These are phyloP conservation scores for Mucor ambiguus DNA, from an alignment of 371 early-diverging fungal species.

Conservation along the genomic window DNA sequence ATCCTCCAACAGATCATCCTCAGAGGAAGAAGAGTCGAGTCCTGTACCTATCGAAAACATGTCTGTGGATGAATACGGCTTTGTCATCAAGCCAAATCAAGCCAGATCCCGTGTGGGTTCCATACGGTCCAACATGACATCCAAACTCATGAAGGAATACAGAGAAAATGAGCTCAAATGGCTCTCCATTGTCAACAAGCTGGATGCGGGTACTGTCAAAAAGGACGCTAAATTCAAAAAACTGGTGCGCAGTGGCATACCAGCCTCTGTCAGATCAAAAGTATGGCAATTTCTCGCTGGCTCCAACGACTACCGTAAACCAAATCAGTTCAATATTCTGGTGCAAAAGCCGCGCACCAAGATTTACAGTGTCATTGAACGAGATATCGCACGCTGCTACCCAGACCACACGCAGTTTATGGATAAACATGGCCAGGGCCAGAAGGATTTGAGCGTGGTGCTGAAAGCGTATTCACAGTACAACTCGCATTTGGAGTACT, in stretches of 20 bases:
- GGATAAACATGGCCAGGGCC: constrained; percentile 71
- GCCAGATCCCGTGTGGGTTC: background rate
- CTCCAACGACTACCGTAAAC: constrained; percentile 46
- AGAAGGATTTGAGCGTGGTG: constrained; percentile 69
- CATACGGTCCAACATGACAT: constrained; percentile 26
- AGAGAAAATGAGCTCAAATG: constrained; percentile 58
- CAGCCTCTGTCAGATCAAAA: constrained; percentile 70
- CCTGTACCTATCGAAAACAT: background rate
- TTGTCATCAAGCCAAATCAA: constrained; percentile 39
- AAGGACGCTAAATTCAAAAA: constrained; percentile 63
- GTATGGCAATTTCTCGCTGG: constrained; percentile 77
- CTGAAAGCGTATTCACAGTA: constrained; percentile 90
- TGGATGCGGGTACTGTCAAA: constrained; percentile 51
- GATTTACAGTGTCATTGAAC: constrained; percentile 80
- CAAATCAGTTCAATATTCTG: constrained; percentile 25
- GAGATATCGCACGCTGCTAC: constrained; percentile 84
- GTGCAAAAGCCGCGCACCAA: constrained; percentile 21
- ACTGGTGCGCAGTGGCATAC: constrained; percentile 75
- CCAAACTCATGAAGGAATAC: constrained; percentile 49
- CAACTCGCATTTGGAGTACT: constrained; percentile 90
- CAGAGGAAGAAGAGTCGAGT: background rate
- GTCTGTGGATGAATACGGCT: constrained; percentile 59
- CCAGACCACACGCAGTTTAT: constrained; percentile 80
- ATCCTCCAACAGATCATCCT: background rate
- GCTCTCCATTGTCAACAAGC: constrained; percentile 43